Evolutionary conservation across 495 filamentous ascomycete species (phyloP).

Genomic region (Filosporella fistucella): DNA sequence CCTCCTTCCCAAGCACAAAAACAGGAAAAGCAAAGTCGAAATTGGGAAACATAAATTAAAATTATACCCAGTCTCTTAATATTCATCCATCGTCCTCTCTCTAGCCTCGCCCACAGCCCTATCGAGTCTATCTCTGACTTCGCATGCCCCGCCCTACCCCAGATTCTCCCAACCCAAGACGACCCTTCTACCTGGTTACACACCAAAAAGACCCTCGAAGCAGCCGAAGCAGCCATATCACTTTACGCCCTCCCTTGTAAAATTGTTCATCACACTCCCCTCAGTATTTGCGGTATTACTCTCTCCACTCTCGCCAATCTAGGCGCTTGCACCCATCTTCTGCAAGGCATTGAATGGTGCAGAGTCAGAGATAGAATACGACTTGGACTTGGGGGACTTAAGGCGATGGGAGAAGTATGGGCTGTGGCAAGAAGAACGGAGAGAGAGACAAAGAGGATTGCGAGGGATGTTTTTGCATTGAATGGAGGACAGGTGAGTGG

Average conservation of each 20-base stretch:
- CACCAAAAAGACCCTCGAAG: constrained; percentile 61
- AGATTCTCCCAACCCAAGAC: constrained; percentile 30
- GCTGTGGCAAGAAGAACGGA: constrained; percentile 57
- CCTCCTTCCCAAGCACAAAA: constrained; percentile 21
- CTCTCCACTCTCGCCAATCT: constrained; percentile 43
- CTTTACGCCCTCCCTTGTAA: constrained; percentile 60
- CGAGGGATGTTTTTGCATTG: constrained; percentile 36
- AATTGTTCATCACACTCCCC: constrained; percentile 58
- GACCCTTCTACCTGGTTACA: constrained; percentile 46
- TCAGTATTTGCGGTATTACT: constrained; percentile 62
- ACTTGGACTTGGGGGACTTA: constrained; percentile 63
- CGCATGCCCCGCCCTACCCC: constrained; percentile 31
- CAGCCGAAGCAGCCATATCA: constrained; percentile 59
- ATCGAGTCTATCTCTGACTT: constrained; percentile 35
- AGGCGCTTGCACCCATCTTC: constrained; percentile 43
- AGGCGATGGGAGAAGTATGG: constrained; percentile 60
- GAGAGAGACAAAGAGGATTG: constrained; percentile 53
- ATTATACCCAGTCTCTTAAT: constrained; percentile 38
- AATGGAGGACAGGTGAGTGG: too few relatives aligned
- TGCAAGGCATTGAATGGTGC: constrained; percentile 46
- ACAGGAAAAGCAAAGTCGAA: not conserved
- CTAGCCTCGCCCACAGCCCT: constrained; percentile 29
- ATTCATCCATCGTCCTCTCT: constrained; percentile 55
- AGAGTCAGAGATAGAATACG: constrained; percentile 58
- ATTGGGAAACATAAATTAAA: too few relatives aligned